phyloP scores from a whole-genome alignment of 192 early-diverging fungal genomes.

The Coemansia erecta region DNA sequence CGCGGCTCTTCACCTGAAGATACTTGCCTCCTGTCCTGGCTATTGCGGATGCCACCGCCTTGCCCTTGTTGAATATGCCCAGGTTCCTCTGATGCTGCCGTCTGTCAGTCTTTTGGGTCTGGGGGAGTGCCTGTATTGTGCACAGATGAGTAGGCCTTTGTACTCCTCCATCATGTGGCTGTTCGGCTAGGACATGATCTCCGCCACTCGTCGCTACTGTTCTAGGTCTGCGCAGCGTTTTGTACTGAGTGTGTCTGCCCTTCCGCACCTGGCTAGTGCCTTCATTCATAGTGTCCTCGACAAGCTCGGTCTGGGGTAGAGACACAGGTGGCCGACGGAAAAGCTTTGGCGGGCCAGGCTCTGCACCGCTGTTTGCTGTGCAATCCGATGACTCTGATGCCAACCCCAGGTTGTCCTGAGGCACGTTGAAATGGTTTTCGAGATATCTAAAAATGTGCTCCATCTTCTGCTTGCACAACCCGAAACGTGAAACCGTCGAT shows the following conservation, averaged over 20 bases:
- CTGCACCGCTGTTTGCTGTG: not conserved
- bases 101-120: not conserved
- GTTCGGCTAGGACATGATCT: no score
- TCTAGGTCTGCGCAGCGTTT: no score
- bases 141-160: slow-evolving; percentile 7
- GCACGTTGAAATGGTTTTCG: slow-evolving; percentile 23
- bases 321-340: no score
- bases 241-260: no score
- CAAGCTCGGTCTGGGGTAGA: no score
- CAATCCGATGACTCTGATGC: slow-evolving; percentile 7
- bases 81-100: slow-evolving; percentile 12
- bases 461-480: slow-evolving; percentile 28
- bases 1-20: no score
- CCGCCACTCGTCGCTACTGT: no score
- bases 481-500: slow-evolving; percentile 1
- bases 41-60: slow-evolving; percentile 37
- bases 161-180: no score
- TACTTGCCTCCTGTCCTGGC: slow-evolving; percentile 21
- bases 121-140: slow-evolving; percentile 21
- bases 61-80: slow-evolving; percentile 50
- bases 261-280: no score
- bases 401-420: slow-evolving; percentile 28
- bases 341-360: no score
- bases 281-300: no score
- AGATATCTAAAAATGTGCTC: slow-evolving; percentile 35